A percentile compares a stretch with the other conserved stretches of the same genome.
Conservation (phyloP, 2,329 filamentous ascomycete species). For the Lithohypha guttulata region DNA sequence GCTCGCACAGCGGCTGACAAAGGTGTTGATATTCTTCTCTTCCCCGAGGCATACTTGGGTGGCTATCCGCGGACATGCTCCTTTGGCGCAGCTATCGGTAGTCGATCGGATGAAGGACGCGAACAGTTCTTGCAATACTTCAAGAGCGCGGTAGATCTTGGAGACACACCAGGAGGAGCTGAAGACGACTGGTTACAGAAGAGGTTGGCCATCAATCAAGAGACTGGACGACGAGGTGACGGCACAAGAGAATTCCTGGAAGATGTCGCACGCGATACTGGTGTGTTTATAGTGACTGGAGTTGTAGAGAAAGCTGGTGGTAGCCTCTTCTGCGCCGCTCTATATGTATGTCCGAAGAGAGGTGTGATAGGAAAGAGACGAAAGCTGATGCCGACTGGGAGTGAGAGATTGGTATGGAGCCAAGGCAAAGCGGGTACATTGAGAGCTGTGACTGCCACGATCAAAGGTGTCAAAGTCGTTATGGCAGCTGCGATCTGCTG, state of each 20-base stretch:
- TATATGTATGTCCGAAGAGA: slow-evolving; percentile 66
- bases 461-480: slow-evolving; percentile 68
- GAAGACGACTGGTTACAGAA: slow-evolving; percentile 61
- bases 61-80: slow-evolving; percentile 75
- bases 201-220: slow-evolving; percentile 43
- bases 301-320: slow-evolving; percentile 71
- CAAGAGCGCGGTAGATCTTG: slow-evolving; percentile 66
- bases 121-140: slow-evolving; percentile 80
- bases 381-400: slow-evolving; percentile 86
- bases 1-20: slow-evolving; percentile 52
- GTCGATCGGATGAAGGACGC: slow-evolving; percentile 55
- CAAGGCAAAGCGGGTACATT: slow-evolving; percentile 72
- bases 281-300: slow-evolving; percentile 72
- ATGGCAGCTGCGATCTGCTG: slow-evolving; percentile 86
- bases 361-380: slow-evolving; percentile 74
- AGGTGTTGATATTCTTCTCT: slow-evolving; percentile 61
- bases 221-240: slow-evolving; percentile 49
- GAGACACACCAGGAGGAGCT: slow-evolving; percentile 62
- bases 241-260: slow-evolving; percentile 75
- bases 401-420: slow-evolving; percentile 78
- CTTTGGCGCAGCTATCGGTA: slow-evolving; percentile 67
- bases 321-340: slow-evolving; percentile 69
- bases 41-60: slow-evolving; percentile 85
- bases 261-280: slow-evolving; percentile 60
- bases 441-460: slow-evolving; percentile 64